Evolutionary conservation across 2,329 filamentous ascomycete genomes (phyloP), one percentile per base, ranked within the genome.

Genomic region (Colletotrichum viniferum): DNA sequence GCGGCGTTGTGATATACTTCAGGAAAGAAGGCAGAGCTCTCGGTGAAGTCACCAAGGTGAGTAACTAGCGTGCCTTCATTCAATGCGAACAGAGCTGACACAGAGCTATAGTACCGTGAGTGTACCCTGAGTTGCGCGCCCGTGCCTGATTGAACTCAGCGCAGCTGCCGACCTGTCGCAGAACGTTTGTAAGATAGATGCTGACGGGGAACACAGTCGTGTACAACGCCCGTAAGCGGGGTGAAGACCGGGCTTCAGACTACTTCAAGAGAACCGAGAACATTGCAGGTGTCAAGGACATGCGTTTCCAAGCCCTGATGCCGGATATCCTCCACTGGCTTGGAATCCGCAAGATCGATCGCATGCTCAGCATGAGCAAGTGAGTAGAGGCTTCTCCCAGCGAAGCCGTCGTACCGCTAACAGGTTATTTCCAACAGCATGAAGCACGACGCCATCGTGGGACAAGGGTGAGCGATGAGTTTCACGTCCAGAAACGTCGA

Each of bases 281-380:
- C 83, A 97, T 99, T 83, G 97, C 97, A 10, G 97, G 97, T 76
- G 96, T 98, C 78, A 98, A 98, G 84, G 94, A 92, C 80, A 98
- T 98, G 96, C 93, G 97, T 52, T 98, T 98, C 89, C 97, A 98
- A 87, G 96, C 96, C 32, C 89, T 99, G 70, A 98, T 98, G 97
- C 96, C 97, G 38, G 96, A 98, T 83, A 98, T 98, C 78, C 90
- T 98, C 69, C 97, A 98, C 86, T 98, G 97, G 97, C 91, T 99
- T 34, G 97, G 97, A 77, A 98, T 99, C 82, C 97, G 94, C 83
- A 98, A 98, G 89, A 98, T 99, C 82, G 97, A 99, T 84, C 91
- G 96, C 76, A 99, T 98, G 97, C 88, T 98, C 80, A 98, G 95
- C 87, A 98, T 98, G 97, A 98, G 95, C 86, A 98, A 98, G 93